Conservation (phyloP, 208 protist genomes). For the Naegleria lovaniensis region DNA sequence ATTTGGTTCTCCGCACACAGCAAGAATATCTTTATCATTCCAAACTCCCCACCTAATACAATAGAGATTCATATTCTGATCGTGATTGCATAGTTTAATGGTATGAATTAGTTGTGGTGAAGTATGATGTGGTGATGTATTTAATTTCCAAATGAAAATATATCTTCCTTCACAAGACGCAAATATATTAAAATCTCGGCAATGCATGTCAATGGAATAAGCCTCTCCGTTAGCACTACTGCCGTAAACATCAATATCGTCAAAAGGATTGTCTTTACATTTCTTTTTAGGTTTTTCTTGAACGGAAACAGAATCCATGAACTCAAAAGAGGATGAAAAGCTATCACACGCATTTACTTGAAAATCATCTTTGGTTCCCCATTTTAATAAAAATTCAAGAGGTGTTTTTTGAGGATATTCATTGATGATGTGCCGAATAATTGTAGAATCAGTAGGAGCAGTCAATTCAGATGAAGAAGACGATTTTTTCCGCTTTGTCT, state of each 20-base stretch:
- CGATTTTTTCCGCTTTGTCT: no score
- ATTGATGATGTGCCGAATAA: not conserved
- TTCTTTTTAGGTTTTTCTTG: not conserved
- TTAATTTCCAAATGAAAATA: not conserved
- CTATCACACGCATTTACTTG: not conserved
- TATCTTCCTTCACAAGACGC: not conserved
- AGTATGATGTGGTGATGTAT: no score
- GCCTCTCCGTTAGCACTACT: not conserved
- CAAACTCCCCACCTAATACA: not conserved
- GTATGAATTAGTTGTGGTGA: not conserved
- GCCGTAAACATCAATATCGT: not conserved
- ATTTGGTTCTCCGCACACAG: not conserved
- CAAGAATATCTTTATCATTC: not conserved
- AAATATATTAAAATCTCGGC: not conserved
- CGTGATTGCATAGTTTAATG: not conserved
- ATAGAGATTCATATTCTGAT: not conserved
- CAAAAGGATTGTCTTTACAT: not conserved
- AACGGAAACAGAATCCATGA: not conserved
- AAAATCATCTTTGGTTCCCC: not conserved
- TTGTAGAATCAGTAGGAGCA: no score
- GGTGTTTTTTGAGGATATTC: not conserved
- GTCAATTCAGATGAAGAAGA: not conserved
- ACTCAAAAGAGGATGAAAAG: not conserved
- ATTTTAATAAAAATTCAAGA: no score
- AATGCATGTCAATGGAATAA: not conserved